These are phyloP conservation scores for Penicillium coffeae DNA, from an alignment of 495 filamentous ascomycete species.

Conservation along the genomic window DNA sequence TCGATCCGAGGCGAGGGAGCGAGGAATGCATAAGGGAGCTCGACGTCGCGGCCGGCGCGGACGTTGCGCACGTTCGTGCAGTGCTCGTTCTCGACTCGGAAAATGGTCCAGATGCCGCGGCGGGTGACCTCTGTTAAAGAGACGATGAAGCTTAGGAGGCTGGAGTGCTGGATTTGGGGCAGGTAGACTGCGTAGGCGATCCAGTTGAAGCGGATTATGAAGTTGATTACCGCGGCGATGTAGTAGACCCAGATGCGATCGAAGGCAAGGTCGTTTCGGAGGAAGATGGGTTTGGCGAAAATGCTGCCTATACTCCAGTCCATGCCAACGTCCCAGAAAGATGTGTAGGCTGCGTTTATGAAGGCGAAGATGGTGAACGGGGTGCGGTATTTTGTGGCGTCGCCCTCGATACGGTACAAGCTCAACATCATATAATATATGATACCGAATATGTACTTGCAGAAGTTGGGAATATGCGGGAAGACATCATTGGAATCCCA, in stretches of 20 bases:
- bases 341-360: conserved; percentile 77
- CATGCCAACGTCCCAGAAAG: conserved; percentile 96
- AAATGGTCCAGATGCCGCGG: conserved; percentile 82
- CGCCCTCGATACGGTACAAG: conserved; percentile 75
- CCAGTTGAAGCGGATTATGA: conserved; percentile 92
- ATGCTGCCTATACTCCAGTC: conserved; percentile 87
- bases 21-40: conserved; percentile 70
- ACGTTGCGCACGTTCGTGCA: conserved; percentile 82
- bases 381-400: conserved; percentile 48
- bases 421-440: conserved; percentile 71
- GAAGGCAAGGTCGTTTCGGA: conserved; percentile 77
- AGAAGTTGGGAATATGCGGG: conserved; percentile 88
- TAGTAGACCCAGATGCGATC: conserved; percentile 81
- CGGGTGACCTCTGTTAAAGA: conserved; percentile 72
- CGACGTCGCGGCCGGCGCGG: conserved; percentile 76
- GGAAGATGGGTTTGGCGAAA: conserved; percentile 60
- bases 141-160: conserved; percentile 71
- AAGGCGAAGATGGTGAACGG: conserved; percentile 75
- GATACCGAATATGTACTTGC: conserved; percentile 86
- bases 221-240: conserved; percentile 73
- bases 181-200: conserved; percentile 87
- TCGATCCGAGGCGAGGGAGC: conserved; percentile 21
- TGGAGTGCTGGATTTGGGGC: conserved; percentile 73
- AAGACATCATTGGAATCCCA: conserved; percentile 80
- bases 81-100: conserved; percentile 96